Percentiles rank a stretch among this genome's conserved stretches.
These are phyloP conservation scores for Aspergillus haitiensis DNA, from an alignment of 495 filamentous ascomycete genomes.

Conservation along the genomic window DNA sequence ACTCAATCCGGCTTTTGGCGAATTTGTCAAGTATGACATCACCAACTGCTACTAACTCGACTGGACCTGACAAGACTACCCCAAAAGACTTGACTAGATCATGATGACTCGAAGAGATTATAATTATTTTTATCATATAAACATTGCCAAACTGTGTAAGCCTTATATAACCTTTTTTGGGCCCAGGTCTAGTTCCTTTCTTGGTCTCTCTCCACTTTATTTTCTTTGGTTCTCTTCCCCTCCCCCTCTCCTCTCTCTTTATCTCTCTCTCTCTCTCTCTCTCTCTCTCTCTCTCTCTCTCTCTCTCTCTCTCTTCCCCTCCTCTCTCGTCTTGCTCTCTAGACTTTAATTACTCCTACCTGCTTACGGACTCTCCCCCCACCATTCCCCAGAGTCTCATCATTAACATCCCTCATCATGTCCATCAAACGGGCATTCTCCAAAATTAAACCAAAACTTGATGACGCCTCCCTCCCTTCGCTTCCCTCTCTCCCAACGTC, in stretches of 20 bases:
- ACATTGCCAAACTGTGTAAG: no score
- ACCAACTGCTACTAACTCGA: no score
- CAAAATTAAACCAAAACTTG: conserved; percentile 37
- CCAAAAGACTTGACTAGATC: no score
- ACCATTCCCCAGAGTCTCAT: conserved; percentile 2
- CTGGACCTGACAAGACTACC: no score
- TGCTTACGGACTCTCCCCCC: conserved; percentile 22
- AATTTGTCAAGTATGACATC: no score
- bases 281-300: background rate
- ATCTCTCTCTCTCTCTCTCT: conserved; percentile 5
- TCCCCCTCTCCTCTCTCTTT: background rate
- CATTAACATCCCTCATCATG: conserved; percentile 30
- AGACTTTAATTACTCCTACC: conserved; percentile 51
- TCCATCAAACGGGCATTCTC: conserved; percentile 49
- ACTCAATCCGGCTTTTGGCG: no score
- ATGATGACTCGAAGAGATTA: no score
- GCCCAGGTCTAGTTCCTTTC: no score
- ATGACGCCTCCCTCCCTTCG: conserved; percentile 28
- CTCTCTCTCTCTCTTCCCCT: conserved; percentile 5
- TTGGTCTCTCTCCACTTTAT: no score
- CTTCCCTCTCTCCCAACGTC: conserved; percentile 19
- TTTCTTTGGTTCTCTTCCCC: background rate
- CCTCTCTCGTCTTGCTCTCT: conserved; percentile 24
- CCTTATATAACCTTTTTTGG: no score
- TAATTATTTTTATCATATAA: no score